Evolutionary conservation across 2,329 filamentous ascomycete species (phyloP).

Genomic region (Orbilia ellipsospora): DNA sequence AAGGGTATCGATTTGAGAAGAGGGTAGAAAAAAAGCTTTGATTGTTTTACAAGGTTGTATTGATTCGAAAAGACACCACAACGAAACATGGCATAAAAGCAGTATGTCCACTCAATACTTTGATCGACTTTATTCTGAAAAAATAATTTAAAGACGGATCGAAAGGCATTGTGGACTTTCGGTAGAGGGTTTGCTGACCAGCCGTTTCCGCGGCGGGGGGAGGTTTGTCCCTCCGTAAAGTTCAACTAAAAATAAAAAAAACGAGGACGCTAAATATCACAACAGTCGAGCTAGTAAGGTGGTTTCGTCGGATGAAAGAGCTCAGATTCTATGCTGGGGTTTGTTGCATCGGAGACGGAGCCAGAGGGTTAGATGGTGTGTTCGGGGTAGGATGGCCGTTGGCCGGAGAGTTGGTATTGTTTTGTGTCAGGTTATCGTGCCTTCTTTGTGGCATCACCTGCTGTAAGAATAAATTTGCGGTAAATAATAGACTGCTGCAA

Average conservation of each 20-base stretch:
- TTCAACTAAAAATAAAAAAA: constrained; percentile 36
- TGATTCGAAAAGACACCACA: constrained; percentile 43
- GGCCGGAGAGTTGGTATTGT: constrained; percentile 31
- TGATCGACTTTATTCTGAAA: constrained; percentile 46
- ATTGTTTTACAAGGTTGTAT: constrained; percentile 51
- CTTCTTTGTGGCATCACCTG: constrained; percentile 49
- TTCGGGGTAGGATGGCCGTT: constrained; percentile 32
- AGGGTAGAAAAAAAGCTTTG: constrained; percentile 21
- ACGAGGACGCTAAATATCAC: constrained; percentile 54
- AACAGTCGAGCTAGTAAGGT: constrained; percentile 26
- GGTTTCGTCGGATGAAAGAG: constrained; percentile 11
- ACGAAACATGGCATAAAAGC: constrained; percentile 46
- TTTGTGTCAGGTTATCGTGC: constrained; percentile 38
- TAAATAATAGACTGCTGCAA: constrained; percentile 31
- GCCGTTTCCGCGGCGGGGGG: background rate
- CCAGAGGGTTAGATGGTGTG: constrained; percentile 29
- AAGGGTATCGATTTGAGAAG: constrained; percentile 55
- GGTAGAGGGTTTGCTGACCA: background rate
- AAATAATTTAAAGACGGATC: constrained; percentile 55
- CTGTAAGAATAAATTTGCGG: constrained; percentile 49
- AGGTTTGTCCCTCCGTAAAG: background rate
- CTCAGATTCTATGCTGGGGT: constrained; percentile 16
- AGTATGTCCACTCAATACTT: constrained; percentile 31
- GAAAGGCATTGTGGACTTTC: constrained; percentile 10
- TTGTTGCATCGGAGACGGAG: constrained; percentile 36